These are phyloP conservation scores for Gnomoniopsis smithogilvyi DNA, from an alignment of 2,329 filamentous ascomycete species.

Conservation along the genomic window DNA sequence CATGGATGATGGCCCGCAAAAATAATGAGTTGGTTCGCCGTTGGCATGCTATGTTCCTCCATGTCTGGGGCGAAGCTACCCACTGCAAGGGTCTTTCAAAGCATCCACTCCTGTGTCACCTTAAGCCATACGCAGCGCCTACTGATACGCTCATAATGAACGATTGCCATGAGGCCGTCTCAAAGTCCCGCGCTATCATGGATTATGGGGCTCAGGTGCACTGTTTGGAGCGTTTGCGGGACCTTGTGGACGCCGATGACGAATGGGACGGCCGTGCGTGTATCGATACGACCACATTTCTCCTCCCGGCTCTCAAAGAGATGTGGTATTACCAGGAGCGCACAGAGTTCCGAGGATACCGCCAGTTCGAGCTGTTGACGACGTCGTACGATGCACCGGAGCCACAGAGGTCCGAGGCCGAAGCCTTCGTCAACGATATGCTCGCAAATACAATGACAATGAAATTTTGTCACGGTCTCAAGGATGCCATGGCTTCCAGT, in stretches of 20 bases:
- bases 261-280: background rate
- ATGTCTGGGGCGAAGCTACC: background rate
- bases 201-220: slow-evolving; percentile 17
- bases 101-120: background rate
- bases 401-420: background rate
- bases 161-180: background rate
- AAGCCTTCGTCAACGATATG: background rate
- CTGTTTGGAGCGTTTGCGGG: background rate
- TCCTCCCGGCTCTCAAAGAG: background rate
- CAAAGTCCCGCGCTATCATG: slow-evolving; percentile 18
- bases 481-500: background rate
- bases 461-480: background rate
- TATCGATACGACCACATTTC: background rate
- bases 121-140: background rate
- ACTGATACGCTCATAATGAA: background rate
- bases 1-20: background rate
- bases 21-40: background rate
- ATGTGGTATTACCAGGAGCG: background rate
- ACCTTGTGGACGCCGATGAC: background rate
- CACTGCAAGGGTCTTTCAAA: background rate
- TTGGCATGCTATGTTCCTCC: background rate
- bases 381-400: background rate
- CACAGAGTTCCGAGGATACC: background rate
- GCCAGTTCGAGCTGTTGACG: background rate
- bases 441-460: background rate